Evolutionary conservation across 306 rosid genomes (phyloP).

Genomic region (Sphenostylis stenocarpa): DNA sequence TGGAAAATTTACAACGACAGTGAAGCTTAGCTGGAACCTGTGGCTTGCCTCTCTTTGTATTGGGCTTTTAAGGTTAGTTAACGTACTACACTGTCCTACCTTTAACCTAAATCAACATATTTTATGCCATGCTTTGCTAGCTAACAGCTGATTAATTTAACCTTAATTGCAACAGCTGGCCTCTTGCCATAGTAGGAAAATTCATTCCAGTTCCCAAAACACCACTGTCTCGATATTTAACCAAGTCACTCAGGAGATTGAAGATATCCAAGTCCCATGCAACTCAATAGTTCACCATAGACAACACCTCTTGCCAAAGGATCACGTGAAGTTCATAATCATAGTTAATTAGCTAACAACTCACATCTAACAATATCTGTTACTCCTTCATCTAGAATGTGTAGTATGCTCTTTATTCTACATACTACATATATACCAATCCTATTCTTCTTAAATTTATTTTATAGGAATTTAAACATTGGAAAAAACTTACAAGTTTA

Average conservation of each 20-base stretch:
- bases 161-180: constrained; percentile 69
- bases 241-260: constrained; percentile 35
- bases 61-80: constrained; percentile 59
- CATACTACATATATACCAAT: not conserved
- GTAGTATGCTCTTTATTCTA: constrained; percentile 25
- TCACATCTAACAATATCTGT: not conserved
- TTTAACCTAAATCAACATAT: not conserved
- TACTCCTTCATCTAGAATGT: constrained; percentile 7
- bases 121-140: too few relatives aligned
- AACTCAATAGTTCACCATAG: not conserved
- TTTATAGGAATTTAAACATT: not conserved
- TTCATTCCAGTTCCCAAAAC: constrained; percentile 80
- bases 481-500: not conserved
- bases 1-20: constrained; percentile 75
- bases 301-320: not conserved
- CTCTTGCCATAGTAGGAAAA: constrained; percentile 77
- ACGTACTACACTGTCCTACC: too few relatives aligned
- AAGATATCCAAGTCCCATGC: constrained; percentile 37
- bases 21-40: constrained; percentile 57
- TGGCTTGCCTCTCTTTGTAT: constrained; percentile 67
- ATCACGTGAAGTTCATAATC: not conserved
- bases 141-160: not conserved
- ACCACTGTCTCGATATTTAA: constrained; percentile 48
- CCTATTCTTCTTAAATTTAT: not conserved
- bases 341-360: not conserved